Evolutionary conservation across 805 yeast genomes (phyloP), one percentile per base, ranked within the genome.

Genomic region (Ogataea haglerorum): DNA sequence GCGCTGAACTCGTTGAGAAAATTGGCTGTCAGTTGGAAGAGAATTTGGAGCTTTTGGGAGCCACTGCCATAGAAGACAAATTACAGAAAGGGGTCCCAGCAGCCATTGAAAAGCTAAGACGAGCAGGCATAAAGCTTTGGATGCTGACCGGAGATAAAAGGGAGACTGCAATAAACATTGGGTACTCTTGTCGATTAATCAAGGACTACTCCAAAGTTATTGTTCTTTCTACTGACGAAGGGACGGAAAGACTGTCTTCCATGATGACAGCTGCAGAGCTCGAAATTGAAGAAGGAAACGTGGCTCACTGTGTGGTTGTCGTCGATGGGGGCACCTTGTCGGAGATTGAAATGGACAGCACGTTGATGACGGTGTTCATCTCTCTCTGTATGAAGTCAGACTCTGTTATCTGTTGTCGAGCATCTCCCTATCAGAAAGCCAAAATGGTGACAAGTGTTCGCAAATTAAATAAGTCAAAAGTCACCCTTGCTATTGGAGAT

Each of bases 141-240:
- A 93, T 93, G 97, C 69, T 93, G 34, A 93, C 99, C 0, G 99
- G 99, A 32, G 99, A 93, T 60, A 95, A 95, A 58, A 72, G 97
- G 44, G 99, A 93, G 63, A 93, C 99, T 0, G 99, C 99, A 1
- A 89, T 93, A 46, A 93, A 89, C 57, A 91, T 93, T 62, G 99
- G 98, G 1, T 86, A 90, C 56, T 85, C 99, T 6, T 93, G 99
- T 62, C 80, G 88, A 25, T 69, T 93, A 49, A 91, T 93, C 55
- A 85, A 91, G 54, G 99, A 93, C 56, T 93, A 85, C 58, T 88
- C 96, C 0, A 85, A 95, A 0, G 86, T 93, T 10, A 80, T 91
- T 10, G 64, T 89, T n/a, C 65, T 93, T 35, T 59, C 67, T 2
- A 52, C 45, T 32, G 64, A 60, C 19, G 45, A 49, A 6, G 60